Conservation (phyloP, 441 rosid species). For the Mallotus japonicus region DNA sequence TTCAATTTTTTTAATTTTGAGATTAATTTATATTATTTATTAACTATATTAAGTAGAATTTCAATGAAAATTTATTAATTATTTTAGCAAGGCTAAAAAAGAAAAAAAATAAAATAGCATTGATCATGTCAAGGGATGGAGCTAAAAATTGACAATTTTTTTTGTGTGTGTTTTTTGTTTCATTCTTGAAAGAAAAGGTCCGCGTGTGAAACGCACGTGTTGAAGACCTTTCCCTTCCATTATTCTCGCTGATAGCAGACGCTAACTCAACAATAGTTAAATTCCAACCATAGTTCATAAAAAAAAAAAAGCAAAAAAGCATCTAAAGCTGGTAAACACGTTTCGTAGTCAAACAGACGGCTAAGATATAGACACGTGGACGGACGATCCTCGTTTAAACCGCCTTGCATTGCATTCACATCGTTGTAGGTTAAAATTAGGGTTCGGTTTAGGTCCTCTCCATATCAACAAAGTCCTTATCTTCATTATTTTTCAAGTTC, state of each 20-base stretch:
- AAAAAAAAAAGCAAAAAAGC: neutral
- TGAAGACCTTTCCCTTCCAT: neutral
- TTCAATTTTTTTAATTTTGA: too few relatives aligned
- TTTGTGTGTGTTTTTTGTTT: too few relatives aligned
- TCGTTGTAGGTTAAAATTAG: constrained; percentile 40
- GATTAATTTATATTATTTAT: too few relatives aligned
- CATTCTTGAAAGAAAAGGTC: neutral
- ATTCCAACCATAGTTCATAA: constrained; percentile 30
- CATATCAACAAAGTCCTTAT: neutral
- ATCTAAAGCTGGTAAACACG: neutral
- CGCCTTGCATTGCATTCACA: constrained; percentile 22
- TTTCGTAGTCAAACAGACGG: constrained; percentile 18
- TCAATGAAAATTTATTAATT: too few relatives aligned
- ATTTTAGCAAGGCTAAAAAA: too few relatives aligned
- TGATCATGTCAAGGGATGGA: too few relatives aligned
- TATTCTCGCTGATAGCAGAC: constrained; percentile 14
- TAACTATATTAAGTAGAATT: too few relatives aligned
- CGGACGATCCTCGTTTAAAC: constrained; percentile 31
- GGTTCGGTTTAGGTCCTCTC: constrained; percentile 21
- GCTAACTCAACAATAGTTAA: constrained; percentile 40
- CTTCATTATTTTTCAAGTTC: neutral
- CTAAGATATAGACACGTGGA: constrained; percentile 45
- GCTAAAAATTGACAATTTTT: too few relatives aligned
- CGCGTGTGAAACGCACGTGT: neutral
- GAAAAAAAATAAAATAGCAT: too few relatives aligned